These are phyloP conservation scores for Drechslerella stenobrocha DNA, from an alignment of 2,329 filamentous ascomycete genomes.

Conservation along the genomic window DNA sequence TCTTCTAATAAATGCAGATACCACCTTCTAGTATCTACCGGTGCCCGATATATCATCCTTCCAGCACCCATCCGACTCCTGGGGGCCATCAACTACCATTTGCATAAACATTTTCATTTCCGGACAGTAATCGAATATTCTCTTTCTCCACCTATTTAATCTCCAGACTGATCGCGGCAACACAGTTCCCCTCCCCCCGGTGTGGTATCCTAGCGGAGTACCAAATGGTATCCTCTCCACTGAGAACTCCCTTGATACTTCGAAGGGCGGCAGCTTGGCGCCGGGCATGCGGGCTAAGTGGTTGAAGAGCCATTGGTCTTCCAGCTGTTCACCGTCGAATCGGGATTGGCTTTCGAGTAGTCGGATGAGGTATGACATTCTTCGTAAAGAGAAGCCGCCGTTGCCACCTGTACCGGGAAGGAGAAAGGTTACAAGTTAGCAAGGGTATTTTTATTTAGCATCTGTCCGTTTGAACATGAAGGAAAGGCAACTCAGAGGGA, in stretches of 20 bases:
- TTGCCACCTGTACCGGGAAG: constrained; percentile 63
- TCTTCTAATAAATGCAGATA: too few relatives aligned
- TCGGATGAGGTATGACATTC: constrained; percentile 62
- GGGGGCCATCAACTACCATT: constrained; percentile 60
- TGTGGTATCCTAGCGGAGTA: constrained; percentile 65
- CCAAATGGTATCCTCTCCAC: constrained; percentile 60
- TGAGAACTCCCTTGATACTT: constrained; percentile 59
- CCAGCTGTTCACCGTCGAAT: constrained; percentile 61
- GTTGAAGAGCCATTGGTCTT: constrained; percentile 61
- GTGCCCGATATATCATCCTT: constrained; percentile 12
- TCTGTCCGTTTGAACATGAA: too few relatives aligned
- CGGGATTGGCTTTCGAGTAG: constrained; percentile 59
- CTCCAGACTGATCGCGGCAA: constrained; percentile 61
- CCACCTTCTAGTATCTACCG: not conserved
- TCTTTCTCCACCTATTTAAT: constrained; percentile 58
- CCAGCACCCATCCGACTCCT: constrained; percentile 14
- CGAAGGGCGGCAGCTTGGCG: constrained; percentile 61
- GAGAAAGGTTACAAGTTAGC: constrained; percentile 55
- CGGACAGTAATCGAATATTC: constrained; percentile 64
- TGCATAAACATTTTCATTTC: constrained; percentile 63
- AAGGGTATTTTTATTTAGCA: too few relatives aligned
- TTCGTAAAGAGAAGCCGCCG: constrained; percentile 62
- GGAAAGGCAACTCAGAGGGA: too few relatives aligned
- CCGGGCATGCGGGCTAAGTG: constrained; percentile 61
- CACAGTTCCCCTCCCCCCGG: constrained; percentile 58